phyloP scores from a whole-genome alignment of 2,329 filamentous ascomycete genomes.

The Tolypocladium nubicola region DNA sequence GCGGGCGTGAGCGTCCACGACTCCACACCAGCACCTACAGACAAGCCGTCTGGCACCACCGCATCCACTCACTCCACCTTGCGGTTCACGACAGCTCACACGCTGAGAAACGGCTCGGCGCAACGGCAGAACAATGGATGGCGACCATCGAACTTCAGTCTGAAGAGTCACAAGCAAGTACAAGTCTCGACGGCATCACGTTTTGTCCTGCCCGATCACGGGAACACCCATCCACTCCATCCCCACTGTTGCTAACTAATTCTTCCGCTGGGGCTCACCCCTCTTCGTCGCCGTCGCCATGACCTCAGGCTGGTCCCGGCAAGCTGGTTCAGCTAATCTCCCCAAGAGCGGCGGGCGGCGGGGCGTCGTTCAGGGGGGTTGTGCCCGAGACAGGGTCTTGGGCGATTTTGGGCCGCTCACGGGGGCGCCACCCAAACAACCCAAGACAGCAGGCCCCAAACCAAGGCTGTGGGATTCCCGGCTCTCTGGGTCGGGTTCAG shows the following conservation, averaged over 20 bases:
- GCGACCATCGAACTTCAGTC: neutral
- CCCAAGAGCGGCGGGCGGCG: neutral
- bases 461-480: constrained; percentile 2
- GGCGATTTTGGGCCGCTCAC: neutral
- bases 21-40: neutral
- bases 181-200: neutral
- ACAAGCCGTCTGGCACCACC: neutral
- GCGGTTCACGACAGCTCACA: neutral
- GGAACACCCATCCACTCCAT: neutral
- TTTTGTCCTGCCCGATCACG: neutral
- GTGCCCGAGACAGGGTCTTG: neutral
- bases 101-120: neutral
- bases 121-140: neutral
- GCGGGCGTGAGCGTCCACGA: neutral
- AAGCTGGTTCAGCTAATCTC: constrained; percentile 9
- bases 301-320: constrained; percentile 6
- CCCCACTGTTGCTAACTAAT: neutral
- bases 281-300: neutral
- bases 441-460: neutral
- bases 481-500: constrained; percentile 4
- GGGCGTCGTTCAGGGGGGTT: neutral
- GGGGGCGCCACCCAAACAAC: neutral
- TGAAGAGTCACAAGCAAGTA: neutral
- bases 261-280: neutral
- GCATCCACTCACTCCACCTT: neutral